Base-by-base conservation (phyloP, 805 yeast genomes). In the Allodekkera sacchari region DNA sequence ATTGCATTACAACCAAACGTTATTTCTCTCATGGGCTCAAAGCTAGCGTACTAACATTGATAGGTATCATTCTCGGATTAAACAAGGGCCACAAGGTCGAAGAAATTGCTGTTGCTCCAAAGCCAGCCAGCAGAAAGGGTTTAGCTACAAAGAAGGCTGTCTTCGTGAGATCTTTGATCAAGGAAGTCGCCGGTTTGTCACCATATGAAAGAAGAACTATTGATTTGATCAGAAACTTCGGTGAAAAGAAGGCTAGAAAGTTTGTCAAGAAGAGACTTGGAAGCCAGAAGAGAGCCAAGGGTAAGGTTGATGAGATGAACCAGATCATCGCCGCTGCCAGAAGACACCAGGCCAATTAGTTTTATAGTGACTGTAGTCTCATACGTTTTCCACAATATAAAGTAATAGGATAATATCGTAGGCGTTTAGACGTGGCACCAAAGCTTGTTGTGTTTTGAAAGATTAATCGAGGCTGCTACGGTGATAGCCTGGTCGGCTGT, bases 231-330 rank as follows among this genome's bases (percentile, higher is more conserved):
- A 92, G 98, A 81, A 92, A 94, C 77, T 88, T 96, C 66, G 95
- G 96, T 80, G 99, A 92, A 76, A 92, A 92, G 94, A 92, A 97
- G 78, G 98, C 99, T 55, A 84, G 92, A 85, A 92, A 92, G 87
- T 87, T 92, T 64, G 96, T 97, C 53, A 92, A 92, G 92, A 92
- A 84, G 95, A 89, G 92, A 84, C 84, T 92, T 64, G 99, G 99
- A 74, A 85, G 98, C 59, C 94, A 89, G 82, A 80, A 78, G 77
- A 94, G 99, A 79, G 96, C 97, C 61, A 84, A 85, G 83, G 92
- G 85, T 68, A 92, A 92, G 88, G 94, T 92, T 66, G 99, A 92
- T 74, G 96, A 88, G 73, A 83, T 94, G 88, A 84, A 74, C 81
- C 68, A 73, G 66, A 76, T 89, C 77, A 89, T 89, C 69, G 83